These are phyloP conservation scores for Hsuehochloa calcarea DNA, from an alignment of 176 grass and related monocot species.

Conservation along the genomic window DNA sequence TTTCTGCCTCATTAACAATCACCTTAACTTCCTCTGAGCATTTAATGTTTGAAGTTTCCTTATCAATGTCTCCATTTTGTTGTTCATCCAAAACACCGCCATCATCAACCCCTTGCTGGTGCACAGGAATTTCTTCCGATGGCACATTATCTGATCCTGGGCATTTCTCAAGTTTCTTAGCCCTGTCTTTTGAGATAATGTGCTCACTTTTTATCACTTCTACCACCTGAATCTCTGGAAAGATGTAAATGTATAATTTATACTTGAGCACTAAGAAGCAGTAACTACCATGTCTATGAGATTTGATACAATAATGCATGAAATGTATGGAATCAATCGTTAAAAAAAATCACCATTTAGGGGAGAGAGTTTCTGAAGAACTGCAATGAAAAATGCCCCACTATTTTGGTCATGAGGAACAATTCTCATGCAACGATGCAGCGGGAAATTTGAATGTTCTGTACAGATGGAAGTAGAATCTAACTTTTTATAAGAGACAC, in stretches of 20 bases:
- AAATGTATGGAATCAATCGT: slow-evolving; percentile 23
- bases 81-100: slow-evolving; percentile 32
- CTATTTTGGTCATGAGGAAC: slow-evolving; percentile 95
- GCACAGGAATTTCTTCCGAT: slow-evolving; percentile 42
- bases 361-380: slow-evolving; percentile 72
- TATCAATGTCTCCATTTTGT: slow-evolving; percentile 34
- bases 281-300: not conserved
- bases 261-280: not conserved
- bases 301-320: not conserved
- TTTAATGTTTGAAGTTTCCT: slow-evolving; percentile 32
- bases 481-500: slow-evolving; percentile 21
- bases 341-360: slow-evolving; percentile 50
- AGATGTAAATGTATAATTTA: not conserved
- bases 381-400: slow-evolving; percentile 94
- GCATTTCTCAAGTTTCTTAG: slow-evolving; percentile 33
- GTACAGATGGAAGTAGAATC: slow-evolving; percentile 16
- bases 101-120: slow-evolving; percentile 35
- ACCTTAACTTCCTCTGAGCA: slow-evolving; percentile 36
- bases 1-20: slow-evolving; percentile 40
- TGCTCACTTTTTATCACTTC: slow-evolving; percentile 44
- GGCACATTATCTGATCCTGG: slow-evolving; percentile 19
- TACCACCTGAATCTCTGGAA: slow-evolving; percentile 51
- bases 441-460: slow-evolving; percentile 70
- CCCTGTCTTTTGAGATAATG: slow-evolving; percentile 4
- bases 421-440: slow-evolving; percentile 92